Conservation (phyloP, 176 grass and related monocot genomes). For the Calamus simplicifolius region DNA sequence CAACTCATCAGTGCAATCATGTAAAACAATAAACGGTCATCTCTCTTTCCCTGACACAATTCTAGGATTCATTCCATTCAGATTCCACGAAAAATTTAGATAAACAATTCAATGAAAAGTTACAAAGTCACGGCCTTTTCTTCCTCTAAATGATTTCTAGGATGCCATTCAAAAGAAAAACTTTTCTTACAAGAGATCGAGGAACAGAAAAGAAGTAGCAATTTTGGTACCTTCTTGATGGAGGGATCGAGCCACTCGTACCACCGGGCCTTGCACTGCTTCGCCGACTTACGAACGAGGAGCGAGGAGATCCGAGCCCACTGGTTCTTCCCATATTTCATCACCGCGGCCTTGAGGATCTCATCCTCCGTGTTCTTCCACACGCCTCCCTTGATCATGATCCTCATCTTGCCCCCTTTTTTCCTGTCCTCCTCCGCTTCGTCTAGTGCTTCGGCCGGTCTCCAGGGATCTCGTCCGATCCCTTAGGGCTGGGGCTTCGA, state of each 20-base stretch:
- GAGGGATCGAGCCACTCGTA: slow-evolving; percentile 77
- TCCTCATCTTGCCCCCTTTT: slow-evolving; percentile 55
- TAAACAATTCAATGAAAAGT: no score
- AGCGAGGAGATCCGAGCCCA: slow-evolving; percentile 78
- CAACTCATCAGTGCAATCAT: no score
- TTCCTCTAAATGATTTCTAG: no score
- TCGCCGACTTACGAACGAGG: slow-evolving; percentile 79
- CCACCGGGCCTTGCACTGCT: slow-evolving; percentile 80
- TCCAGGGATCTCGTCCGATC: no score
- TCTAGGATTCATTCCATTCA: no score
- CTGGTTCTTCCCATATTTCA: slow-evolving; percentile 92
- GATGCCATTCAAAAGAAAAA: no score
- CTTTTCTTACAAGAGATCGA: no score
- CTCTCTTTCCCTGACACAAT: no score
- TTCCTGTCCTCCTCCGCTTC: not conserved
- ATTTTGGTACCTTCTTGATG: slow-evolving; percentile 51
- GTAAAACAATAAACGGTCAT: no score
- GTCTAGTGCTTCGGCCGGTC: not conserved
- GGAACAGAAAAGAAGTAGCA: not conserved
- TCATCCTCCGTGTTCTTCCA: slow-evolving; percentile 91
- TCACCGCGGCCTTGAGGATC: slow-evolving; percentile 77
- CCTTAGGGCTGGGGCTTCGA: no score
- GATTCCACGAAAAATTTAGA: no score
- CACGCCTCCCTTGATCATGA: slow-evolving; percentile 82
- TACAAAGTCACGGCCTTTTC: no score